Percentiles rank a stretch among this genome's conserved stretches.
Conservation (phyloP, 2,329 filamentous ascomycete species). For the Beauveria asiatica region DNA sequence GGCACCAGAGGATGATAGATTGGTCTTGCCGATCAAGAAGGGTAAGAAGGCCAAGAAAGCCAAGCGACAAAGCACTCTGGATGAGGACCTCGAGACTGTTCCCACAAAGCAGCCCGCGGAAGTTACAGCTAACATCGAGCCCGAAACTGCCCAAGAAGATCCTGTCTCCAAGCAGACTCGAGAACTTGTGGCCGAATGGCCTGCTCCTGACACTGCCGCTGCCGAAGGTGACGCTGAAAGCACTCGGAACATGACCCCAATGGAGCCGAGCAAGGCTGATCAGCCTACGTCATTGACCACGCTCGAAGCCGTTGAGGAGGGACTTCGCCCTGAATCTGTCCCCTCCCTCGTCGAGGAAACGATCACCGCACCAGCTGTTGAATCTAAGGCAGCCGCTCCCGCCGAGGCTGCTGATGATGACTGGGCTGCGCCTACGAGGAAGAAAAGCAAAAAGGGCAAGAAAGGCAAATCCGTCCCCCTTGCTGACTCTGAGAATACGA, state of each 20-base stretch:
- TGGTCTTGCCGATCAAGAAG: slow-evolving; percentile 31
- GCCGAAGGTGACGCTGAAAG: slow-evolving; percentile 19
- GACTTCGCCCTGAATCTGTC: background rate
- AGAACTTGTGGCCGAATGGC: background rate
- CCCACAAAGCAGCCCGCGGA: background rate
- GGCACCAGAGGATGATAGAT: slow-evolving; percentile 15
- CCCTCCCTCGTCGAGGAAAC: background rate
- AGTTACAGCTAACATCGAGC: background rate
- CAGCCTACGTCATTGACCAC: background rate
- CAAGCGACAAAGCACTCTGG: slow-evolving; percentile 14
- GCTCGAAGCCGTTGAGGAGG: background rate
- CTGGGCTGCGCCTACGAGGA: slow-evolving; percentile 16
- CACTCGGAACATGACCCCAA: slow-evolving; percentile 10
- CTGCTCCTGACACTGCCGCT: background rate
- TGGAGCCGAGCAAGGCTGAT: slow-evolving; percentile 27
- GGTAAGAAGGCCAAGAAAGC: slow-evolving; percentile 33
- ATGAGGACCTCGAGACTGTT: background rate
- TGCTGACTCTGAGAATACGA: slow-evolving; percentile 1
- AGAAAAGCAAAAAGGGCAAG: slow-evolving; percentile 32
- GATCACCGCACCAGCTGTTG: background rate
- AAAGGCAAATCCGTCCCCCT: background rate
- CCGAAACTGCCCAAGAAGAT: background rate
- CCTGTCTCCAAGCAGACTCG: background rate
- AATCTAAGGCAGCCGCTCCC: background rate
- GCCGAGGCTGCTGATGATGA: slow-evolving; percentile 11